Conservation (phyloP, 176 grass and related monocot genomes). For the Carex parvula region DNA sequence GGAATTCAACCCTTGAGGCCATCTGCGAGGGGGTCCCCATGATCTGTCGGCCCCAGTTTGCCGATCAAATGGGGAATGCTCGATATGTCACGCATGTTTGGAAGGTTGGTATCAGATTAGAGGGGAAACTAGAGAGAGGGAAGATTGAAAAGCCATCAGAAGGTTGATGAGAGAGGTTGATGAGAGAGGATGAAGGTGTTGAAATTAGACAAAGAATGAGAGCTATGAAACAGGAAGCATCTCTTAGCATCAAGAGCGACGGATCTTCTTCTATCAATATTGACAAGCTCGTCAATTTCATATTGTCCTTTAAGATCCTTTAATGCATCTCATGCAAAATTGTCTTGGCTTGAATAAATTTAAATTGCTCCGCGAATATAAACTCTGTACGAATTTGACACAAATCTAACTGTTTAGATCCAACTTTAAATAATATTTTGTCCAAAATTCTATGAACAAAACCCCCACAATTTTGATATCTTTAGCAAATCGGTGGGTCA, state of each 20-base stretch:
- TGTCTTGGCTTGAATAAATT: no score
- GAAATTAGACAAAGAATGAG: not conserved
- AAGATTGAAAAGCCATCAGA: not conserved
- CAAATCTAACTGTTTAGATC: no score
- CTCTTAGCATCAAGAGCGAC: not conserved
- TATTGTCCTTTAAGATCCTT: not conserved
- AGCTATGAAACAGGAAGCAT: not conserved
- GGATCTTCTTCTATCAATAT: conserved; percentile 14
- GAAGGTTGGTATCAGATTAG: conserved; percentile 17
- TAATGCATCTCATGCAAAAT: no score
- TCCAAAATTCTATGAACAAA: not conserved
- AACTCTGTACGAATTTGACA: no score
- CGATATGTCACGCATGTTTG: not conserved
- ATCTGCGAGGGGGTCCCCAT: conserved; percentile 25
- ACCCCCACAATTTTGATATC: no score
- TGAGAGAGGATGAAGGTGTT: no score
- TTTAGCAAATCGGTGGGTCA: no score
- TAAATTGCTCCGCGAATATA: no score
- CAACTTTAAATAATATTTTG: no score
- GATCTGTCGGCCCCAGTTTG: conserved; percentile 15
- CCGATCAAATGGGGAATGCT: conserved; percentile 20
- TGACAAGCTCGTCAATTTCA: not conserved
- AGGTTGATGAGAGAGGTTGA: not conserved
- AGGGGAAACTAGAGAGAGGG: conserved; percentile 14
- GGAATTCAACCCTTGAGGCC: conserved; percentile 34